Evolutionary conservation across 1,284 basidiomycete species (phyloP).

Genomic region (Pisolithus thermaeus): DNA sequence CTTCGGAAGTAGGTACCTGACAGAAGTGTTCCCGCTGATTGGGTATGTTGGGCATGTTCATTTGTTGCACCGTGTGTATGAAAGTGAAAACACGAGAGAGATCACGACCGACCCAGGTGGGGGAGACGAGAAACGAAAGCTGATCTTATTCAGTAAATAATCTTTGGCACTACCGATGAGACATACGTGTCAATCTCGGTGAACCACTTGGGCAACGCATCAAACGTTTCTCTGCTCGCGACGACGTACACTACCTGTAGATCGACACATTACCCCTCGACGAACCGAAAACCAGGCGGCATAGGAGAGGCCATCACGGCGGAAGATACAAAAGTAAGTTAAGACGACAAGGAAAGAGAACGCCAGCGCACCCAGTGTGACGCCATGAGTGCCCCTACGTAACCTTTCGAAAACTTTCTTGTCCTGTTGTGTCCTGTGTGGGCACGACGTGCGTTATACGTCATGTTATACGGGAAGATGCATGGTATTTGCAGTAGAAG

Average conservation of each 20-base stretch:
- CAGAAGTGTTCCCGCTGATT: conserved; percentile 74
- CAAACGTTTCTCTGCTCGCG: conserved; percentile 85
- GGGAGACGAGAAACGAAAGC: conserved; percentile 9
- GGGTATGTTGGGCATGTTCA: conserved; percentile 52
- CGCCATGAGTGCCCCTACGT: conserved; percentile 91
- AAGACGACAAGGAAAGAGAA: conserved; percentile 73
- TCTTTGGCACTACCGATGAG: conserved; percentile 83
- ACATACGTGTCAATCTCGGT: conserved; percentile 94
- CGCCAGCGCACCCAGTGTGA: conserved; percentile 83
- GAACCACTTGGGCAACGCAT: no score
- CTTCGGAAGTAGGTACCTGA: conserved; percentile 80
- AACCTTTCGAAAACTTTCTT: conserved; percentile 88
- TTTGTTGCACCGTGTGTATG: conserved; percentile 11
- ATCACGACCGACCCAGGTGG: background rate
- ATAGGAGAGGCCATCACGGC: conserved; percentile 24
- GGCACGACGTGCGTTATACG: background rate
- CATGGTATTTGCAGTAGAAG: conserved; percentile 29
- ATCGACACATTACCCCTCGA: no score
- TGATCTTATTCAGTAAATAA: conserved; percentile 91
- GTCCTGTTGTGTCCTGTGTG: conserved; percentile 87
- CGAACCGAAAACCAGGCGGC: no score
- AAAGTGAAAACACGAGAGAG: background rate
- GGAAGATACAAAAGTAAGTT: conserved; percentile 25
- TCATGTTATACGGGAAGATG: conserved; percentile 26
- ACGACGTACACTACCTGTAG: conserved; percentile 81